These are phyloP conservation scores for Cordyceps pruinosa DNA, from an alignment of 2,329 filamentous ascomycete genomes.

Conservation along the genomic window DNA sequence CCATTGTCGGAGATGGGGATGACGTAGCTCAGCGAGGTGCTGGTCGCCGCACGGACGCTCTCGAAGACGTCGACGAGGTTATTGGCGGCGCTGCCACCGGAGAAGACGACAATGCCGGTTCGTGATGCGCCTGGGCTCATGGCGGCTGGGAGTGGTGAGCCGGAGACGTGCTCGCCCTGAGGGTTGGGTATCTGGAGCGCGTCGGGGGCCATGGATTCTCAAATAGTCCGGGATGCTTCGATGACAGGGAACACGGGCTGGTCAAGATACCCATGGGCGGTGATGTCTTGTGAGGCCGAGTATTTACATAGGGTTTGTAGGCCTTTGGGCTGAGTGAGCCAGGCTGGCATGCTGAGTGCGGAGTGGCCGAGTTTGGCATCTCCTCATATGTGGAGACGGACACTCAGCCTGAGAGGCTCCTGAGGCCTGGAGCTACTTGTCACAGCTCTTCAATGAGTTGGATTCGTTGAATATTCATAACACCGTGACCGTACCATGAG, in stretches of 20 bases:
- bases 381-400: background rate
- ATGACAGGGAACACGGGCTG: background rate
- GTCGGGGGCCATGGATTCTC: background rate
- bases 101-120: constrained; percentile 67
- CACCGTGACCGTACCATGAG: no score
- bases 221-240: background rate
- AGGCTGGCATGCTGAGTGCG: background rate
- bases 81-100: constrained; percentile 90
- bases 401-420: no score
- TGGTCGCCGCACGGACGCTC: constrained; percentile 54
- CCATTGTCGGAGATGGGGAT: constrained; percentile 97
- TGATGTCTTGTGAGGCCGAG: background rate
- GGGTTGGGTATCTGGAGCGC: background rate
- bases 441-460: no score
- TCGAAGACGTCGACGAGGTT: constrained; percentile 88
- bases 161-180: background rate
- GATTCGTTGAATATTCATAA: no score
- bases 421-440: no score
- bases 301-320: no score
- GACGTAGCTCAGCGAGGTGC: constrained; percentile 69
- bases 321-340: background rate
- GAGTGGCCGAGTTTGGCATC: constrained; percentile 3
- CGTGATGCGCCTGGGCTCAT: constrained; percentile 5
- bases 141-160: background rate
- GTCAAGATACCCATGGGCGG: background rate